These are phyloP conservation scores for Backusella westeae DNA, from an alignment of 192 early-diverging fungal genomes.

Conservation along the genomic window DNA sequence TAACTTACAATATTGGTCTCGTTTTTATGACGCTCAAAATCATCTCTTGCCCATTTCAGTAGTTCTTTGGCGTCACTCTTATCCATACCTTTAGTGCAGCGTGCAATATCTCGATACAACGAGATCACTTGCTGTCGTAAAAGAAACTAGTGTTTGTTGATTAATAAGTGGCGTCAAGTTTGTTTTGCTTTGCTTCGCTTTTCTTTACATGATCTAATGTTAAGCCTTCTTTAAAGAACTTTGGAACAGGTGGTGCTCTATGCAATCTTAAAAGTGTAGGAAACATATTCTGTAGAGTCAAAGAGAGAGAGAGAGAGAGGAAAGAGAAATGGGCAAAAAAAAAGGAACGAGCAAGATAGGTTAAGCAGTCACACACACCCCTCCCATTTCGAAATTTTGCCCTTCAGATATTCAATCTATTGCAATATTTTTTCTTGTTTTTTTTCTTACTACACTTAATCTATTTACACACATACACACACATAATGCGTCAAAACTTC, in stretches of 20 bases:
- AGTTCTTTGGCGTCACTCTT: constrained; percentile 38
- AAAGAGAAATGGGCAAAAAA: neutral
- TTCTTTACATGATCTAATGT: constrained; percentile 32
- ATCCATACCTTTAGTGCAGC: constrained; percentile 36
- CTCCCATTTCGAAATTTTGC: neutral
- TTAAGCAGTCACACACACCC: constrained; percentile 5
- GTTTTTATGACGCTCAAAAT: constrained; percentile 45
- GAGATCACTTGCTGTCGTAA: constrained; percentile 28
- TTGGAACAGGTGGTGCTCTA: constrained; percentile 24
- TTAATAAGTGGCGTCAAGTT: neutral
- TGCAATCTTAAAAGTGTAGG: constrained; percentile 6
- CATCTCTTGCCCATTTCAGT: constrained; percentile 42
- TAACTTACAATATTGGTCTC: constrained; percentile 41
- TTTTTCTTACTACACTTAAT: neutral
- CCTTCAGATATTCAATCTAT: constrained; percentile 3
- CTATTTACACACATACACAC: neutral
- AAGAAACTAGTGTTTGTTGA: constrained; percentile 18
- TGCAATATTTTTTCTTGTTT: neutral
- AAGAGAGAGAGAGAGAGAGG: neutral
- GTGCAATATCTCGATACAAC: constrained; percentile 31
- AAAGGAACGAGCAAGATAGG: neutral
- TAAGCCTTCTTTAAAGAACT: constrained; percentile 28
- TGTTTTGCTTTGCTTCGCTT: neutral
- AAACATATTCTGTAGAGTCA: neutral
- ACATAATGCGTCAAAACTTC: constrained; percentile 72